Base-by-base conservation (phyloP, 192 early-diverging fungal genomes). In the Borealophlyctis nickersoniae region DNA sequence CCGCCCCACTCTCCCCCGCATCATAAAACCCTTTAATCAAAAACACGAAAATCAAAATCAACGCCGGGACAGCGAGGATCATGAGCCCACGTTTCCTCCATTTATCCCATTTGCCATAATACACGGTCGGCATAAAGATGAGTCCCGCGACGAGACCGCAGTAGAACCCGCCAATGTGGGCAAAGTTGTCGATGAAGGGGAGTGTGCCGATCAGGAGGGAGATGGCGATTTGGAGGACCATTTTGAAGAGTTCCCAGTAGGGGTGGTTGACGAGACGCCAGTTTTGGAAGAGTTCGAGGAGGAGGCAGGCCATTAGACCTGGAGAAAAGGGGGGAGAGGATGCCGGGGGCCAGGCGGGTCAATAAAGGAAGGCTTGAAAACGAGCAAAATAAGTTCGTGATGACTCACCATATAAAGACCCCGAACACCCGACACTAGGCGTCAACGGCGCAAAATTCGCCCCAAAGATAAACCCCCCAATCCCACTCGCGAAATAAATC, bases 101-200 rank as follows among this genome's bases (percentile, higher is more conserved):
- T 54, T 75, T 73, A 60, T 79, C 80, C 67, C 67, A 71, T 32
- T 70, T 71, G 19, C 73, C 74, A 59, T 66, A 85, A 60, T 86
- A 78, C 9, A 87, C 75, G 11, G 79, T 85, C 0, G 90, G 88
- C 82, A 90, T 81, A 52, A 92, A 86, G 32, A 91, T 66, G 3
- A 88, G 67, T 14, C 89, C 86, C 7, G 87, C 71, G 24, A 89
- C 49, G 34, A 90, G 64, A 0, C 89, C 90, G 50, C 70, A 72
- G 33, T 87, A 65, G 65, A 88, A 91, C 2, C 90, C 89, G 36
- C 90, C 92, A 48, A 92, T 77, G 78, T 94, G 92, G 16, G 92
- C 90, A 71, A 90, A 90, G 70, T 94, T 94, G 71, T 94, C 92
- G 24, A 91, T 65, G 69, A 75, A 83, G 1, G 91, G 91, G 3